Conservation (phyloP, 2,329 filamentous ascomycete species). For the Aspergillus phoenicis region DNA sequence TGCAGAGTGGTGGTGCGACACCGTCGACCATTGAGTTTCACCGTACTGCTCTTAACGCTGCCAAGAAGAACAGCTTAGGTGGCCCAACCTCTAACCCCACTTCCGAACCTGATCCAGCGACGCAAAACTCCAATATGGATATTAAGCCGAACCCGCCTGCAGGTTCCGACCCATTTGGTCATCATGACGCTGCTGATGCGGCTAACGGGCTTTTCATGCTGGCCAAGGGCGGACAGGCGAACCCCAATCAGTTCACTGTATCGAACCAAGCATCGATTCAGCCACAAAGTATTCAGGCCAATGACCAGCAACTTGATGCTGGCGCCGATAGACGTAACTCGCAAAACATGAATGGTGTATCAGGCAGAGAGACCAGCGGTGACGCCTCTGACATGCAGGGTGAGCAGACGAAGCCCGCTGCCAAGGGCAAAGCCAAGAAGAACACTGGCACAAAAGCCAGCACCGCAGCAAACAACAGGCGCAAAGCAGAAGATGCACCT, state of each 20-base stretch:
- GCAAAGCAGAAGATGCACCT: constrained; percentile 74
- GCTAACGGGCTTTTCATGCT: constrained; percentile 93
- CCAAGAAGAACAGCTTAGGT: constrained; percentile 59
- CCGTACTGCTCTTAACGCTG: constrained; percentile 82
- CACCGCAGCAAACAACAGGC: constrained; percentile 63
- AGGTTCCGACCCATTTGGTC: constrained; percentile 70
- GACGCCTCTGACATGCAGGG: constrained; percentile 74
- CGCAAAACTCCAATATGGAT: constrained; percentile 46
- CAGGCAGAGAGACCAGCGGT: constrained; percentile 68
- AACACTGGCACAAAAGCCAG: constrained; percentile 52
- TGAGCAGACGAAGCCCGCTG: constrained; percentile 64
- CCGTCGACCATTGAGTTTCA: constrained; percentile 93
- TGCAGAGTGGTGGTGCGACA: constrained; percentile 80
- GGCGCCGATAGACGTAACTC: constrained; percentile 46
- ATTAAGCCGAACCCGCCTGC: constrained; percentile 49
- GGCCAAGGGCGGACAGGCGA: constrained; percentile 64
- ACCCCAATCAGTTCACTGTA: constrained; percentile 58
- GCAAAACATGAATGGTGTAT: constrained; percentile 49
- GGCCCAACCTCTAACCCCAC: constrained; percentile 47
- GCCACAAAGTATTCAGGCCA: constrained; percentile 55
- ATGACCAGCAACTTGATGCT: constrained; percentile 52
- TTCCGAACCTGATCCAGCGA: constrained; percentile 43
- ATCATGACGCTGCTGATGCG: constrained; percentile 88
- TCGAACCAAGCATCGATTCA: constrained; percentile 55
- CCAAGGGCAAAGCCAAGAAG: constrained; percentile 71